These are phyloP conservation scores for Nepenthes alata DNA, from an alignment of 179 eudicot genomes.

Conservation along the genomic window DNA sequence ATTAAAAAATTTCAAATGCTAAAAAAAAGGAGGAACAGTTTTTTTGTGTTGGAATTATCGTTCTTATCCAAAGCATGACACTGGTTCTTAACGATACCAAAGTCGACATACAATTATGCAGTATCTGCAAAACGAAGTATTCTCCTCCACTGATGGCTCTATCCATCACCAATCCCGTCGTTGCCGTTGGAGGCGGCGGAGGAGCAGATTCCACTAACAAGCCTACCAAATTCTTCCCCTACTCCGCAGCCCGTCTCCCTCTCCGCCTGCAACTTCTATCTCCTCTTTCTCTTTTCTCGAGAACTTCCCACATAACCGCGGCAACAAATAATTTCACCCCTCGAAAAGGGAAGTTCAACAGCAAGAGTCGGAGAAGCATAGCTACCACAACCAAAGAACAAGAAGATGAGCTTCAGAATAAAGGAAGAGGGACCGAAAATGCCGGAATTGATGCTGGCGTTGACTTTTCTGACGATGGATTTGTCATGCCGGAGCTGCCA, in stretches of 20 bases:
- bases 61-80: no score
- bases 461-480: constrained; percentile 37
- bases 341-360: constrained; percentile 54
- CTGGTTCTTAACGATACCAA: no score
- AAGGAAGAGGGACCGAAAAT: background rate
- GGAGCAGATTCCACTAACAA: background rate
- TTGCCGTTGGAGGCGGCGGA: background rate
- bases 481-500: constrained; percentile 57
- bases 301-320: constrained; percentile 26
- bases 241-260: constrained; percentile 9
- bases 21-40: no score
- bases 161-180: constrained; percentile 19
- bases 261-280: constrained; percentile 10
- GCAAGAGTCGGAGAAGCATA: constrained; percentile 42
- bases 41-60: no score
- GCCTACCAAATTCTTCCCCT: constrained; percentile 3
- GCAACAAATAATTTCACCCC: constrained; percentile 48
- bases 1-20: no score
- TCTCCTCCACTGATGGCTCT: constrained; percentile 29
- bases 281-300: constrained; percentile 13
- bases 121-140: no score
- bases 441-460: constrained; percentile 10
- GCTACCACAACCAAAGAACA: constrained; percentile 31
- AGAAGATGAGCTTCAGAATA: constrained; percentile 15
- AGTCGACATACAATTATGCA: no score